Percentiles rank a stretch among this genome's conserved stretches.
phyloP scores from a whole-genome alignment of 805 yeast genomes.

The Cyberlindnera lachancei region DNA sequence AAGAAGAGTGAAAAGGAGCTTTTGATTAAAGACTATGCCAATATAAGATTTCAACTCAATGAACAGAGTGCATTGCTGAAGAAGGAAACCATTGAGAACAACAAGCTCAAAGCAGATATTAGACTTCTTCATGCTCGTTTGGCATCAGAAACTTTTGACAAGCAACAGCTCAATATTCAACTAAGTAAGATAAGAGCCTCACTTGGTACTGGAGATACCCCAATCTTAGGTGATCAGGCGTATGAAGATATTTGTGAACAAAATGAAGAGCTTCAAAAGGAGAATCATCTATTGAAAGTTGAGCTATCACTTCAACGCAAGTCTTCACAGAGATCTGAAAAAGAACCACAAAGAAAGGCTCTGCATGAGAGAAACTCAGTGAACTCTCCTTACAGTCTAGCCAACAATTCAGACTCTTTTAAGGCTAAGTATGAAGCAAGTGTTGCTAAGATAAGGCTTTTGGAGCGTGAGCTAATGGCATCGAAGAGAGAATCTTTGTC shows the following conservation, averaged over 20 bases:
- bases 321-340: slow-evolving; percentile 34
- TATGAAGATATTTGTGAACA: slow-evolving; percentile 12
- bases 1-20: slow-evolving; percentile 21
- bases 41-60: slow-evolving; percentile 42
- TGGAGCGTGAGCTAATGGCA: slow-evolving; percentile 27
- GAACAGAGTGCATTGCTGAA: slow-evolving; percentile 43
- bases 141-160: slow-evolving; percentile 58
- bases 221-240: slow-evolving; percentile 19
- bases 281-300: slow-evolving; percentile 39
- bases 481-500: slow-evolving; percentile 8
- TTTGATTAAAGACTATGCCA: slow-evolving; percentile 34
- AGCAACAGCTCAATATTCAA: slow-evolving; percentile 39
- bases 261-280: slow-evolving; percentile 29
- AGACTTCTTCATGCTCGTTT: slow-evolving; percentile 53
- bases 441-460: slow-evolving; percentile 33
- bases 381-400: slow-evolving; percentile 17
- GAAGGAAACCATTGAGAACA: slow-evolving; percentile 35
- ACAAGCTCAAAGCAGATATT: slow-evolving; percentile 47
- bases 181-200: slow-evolving; percentile 26
- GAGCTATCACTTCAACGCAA: slow-evolving; percentile 45
- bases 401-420: slow-evolving; percentile 22
- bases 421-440: slow-evolving; percentile 40
- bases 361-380: slow-evolving; percentile 13
- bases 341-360: slow-evolving; percentile 32
- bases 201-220: slow-evolving; percentile 12